A percentile compares a stretch with the other conserved stretches of the same genome.
Evolutionary conservation across 352 stramenopile genomes (phyloP).

Genomic region (Pythium brassicae): DNA sequence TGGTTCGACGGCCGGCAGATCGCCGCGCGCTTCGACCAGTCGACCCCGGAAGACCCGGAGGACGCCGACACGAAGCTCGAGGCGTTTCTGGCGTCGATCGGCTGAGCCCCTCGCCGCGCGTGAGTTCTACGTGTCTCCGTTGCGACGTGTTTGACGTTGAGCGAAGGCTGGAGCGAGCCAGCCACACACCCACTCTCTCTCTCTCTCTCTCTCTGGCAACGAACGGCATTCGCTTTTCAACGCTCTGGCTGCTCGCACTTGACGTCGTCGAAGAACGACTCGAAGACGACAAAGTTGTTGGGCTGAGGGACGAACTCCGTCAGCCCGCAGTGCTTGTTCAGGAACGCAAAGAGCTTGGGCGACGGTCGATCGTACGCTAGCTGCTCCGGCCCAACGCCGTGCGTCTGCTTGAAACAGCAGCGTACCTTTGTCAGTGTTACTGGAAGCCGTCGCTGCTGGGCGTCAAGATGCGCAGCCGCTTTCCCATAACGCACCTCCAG

Average conservation of each 20-base stretch:
- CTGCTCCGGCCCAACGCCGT: conserved; percentile 5
- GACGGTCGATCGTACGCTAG: conserved; percentile 81
- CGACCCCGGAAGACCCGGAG: conserved; percentile 43
- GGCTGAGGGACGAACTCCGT: conserved; percentile 49
- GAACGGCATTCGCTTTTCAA: no score
- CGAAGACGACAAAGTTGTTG: conserved; percentile 86
- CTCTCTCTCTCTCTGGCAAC: neutral
- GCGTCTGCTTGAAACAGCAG: conserved; percentile 4
- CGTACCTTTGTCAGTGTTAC: neutral
- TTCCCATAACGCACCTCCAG: conserved; percentile 26
- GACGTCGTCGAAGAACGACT: conserved; percentile 47
- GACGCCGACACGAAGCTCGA: conserved; percentile 72
- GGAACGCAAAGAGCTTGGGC: conserved; percentile 73
- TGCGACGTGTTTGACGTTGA: no score
- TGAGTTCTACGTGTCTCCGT: no score
- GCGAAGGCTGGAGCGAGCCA: no score
- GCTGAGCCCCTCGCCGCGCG: conserved; percentile 15
- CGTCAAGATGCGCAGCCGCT: no score
- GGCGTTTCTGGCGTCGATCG: conserved; percentile 71
- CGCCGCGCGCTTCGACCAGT: conserved; percentile 52
- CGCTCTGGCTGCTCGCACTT: conserved; percentile 1
- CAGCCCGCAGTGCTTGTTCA: conserved; percentile 64
- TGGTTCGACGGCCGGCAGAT: conserved; percentile 80
- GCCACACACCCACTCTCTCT: no score
- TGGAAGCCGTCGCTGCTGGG: neutral